A percentile compares a stretch with the other conserved stretches of the same genome.
Conservation (phyloP, 1,139 yeast species). For the Suhomyces bokatorum region DNA sequence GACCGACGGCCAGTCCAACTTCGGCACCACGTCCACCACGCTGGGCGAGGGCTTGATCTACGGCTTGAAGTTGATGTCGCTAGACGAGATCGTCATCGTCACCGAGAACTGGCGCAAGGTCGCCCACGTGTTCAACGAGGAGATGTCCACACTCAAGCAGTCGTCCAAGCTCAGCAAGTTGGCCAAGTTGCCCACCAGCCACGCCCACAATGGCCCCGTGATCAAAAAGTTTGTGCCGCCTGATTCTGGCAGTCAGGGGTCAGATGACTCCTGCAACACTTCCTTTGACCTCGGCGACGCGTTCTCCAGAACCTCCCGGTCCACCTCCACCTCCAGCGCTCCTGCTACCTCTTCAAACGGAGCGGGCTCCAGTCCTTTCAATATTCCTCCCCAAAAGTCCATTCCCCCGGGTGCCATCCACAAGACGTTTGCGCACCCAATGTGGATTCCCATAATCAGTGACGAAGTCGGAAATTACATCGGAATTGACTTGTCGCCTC, state of each 20-base stretch:
- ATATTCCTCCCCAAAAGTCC: conserved; percentile 62
- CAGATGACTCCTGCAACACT: conserved; percentile 8
- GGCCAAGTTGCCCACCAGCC: conserved; percentile 28
- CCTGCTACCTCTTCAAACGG: neutral
- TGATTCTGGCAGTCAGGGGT: conserved; percentile 5
- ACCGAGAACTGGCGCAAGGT: conserved; percentile 71
- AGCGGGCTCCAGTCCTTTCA: conserved; percentile 5
- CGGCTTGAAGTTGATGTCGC: conserved; percentile 63
- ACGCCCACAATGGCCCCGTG: conserved; percentile 22
- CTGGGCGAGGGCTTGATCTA: conserved; percentile 62
- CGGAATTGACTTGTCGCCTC: conserved; percentile 88
- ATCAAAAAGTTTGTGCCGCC: conserved; percentile 24
- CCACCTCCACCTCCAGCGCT: conserved; percentile 8
- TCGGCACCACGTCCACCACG: conserved; percentile 37
- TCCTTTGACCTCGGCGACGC: conserved; percentile 8
- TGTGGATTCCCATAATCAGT: conserved; percentile 88
- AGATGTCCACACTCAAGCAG: conserved; percentile 26
- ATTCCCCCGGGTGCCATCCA: conserved; percentile 76
- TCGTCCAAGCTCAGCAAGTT: conserved; percentile 24
- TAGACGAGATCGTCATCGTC: conserved; percentile 64
- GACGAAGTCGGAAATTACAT: conserved; percentile 89
- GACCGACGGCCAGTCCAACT: conserved; percentile 69
- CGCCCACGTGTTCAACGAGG: conserved; percentile 45
- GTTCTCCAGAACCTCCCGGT: conserved; percentile 7
- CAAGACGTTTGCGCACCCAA: conserved; percentile 75